Evolutionary conservation across 108 stramenopile genomes (phyloP), one percentile per base, ranked within the genome.

Genomic region (Fragilariopsis cylindrus): DNA sequence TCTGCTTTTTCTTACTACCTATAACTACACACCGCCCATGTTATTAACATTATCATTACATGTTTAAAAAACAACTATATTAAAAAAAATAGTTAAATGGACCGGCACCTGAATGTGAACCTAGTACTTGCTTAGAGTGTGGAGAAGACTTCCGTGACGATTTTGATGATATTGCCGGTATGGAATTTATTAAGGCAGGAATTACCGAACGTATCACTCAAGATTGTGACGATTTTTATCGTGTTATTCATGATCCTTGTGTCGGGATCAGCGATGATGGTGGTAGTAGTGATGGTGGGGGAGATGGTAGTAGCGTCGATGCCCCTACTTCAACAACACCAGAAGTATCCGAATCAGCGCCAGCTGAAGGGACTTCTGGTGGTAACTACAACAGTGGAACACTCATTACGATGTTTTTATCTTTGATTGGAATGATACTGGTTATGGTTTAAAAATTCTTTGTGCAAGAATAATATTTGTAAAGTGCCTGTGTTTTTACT

Each of bases 161-260:
- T 21, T 78, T 78, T 63, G 72, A 78, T 56, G 44, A 52, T 6
- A 16, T 76, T 16, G 75, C 75, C 9, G 79, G 75, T 6, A 43
- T 64, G 11, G 65, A 70, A 57, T 53, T 69, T 11, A 42, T 46
- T 8, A 71, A 71, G 13, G 69, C 73, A 46, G 75, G 79, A 49
- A 67, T 76, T 47, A 71, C 69, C 43, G 79, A 75, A 46, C 11
- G 16, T 8, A 71, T 76, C 56, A 60, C 74, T 30, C 60, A 48
- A 15, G 47, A 66, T 3, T 76, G 75, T 44, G 21, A 30, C 49
- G 53, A 19, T 3, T 75, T 76, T 52, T 44, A 48, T 9, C 70
- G 63, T 45, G 54, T 76, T 4, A 69, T 53, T 5, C 65, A 71
- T 70, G 79, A 76, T 72, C 63, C 57, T 12, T 75, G 75, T 44